These are phyloP conservation scores for Takakia lepidozioides DNA, from an alignment of 225 moss, liverwort and hornwort genomes.

Conservation along the genomic window DNA sequence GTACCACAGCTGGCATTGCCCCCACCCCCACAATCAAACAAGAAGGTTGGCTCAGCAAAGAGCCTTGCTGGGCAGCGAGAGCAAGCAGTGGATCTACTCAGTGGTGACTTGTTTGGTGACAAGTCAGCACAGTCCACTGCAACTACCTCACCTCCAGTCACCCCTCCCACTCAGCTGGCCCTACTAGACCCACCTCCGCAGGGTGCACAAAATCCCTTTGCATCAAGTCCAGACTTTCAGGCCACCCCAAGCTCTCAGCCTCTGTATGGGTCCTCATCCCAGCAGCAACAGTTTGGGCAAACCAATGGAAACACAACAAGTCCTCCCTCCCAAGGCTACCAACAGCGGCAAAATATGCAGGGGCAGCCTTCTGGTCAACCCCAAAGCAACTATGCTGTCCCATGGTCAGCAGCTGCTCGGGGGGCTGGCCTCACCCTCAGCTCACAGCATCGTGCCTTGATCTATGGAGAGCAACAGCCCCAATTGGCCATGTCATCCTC, in stretches of 20 bases:
- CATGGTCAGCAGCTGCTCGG: constrained; percentile 36
- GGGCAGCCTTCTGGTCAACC: constrained; percentile 10
- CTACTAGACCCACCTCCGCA: constrained; percentile 34
- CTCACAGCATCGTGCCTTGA: constrained; percentile 21
- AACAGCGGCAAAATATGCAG: constrained; percentile 23
- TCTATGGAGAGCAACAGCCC: constrained; percentile 41
- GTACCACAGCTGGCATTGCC: constrained; percentile 46
- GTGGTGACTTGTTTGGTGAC: constrained; percentile 55
- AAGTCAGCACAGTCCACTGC: constrained; percentile 15
- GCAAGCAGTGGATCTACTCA: constrained; percentile 66
- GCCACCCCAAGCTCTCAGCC: constrained; percentile 11
- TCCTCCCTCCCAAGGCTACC: constrained; percentile 14
- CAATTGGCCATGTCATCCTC: constrained; percentile 35
- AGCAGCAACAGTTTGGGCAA: constrained; percentile 8
- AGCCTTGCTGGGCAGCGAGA: constrained; percentile 26
- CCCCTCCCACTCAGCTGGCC: constrained; percentile 22
- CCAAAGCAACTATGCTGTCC: constrained; percentile 28
- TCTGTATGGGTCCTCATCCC: constrained; percentile 3
- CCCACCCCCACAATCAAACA: constrained; percentile 57
- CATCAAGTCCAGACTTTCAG: constrained; percentile 50
- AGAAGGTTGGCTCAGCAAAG: constrained; percentile 19
- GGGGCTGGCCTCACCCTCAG: constrained; percentile 5
- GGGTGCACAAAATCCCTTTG: constrained; percentile 55
- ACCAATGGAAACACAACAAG: constrained; percentile 8
- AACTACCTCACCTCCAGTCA: constrained; percentile 26